phyloP scores from a whole-genome alignment of 176 grass and related monocot genomes.

The Paspalum vaginatum region DNA sequence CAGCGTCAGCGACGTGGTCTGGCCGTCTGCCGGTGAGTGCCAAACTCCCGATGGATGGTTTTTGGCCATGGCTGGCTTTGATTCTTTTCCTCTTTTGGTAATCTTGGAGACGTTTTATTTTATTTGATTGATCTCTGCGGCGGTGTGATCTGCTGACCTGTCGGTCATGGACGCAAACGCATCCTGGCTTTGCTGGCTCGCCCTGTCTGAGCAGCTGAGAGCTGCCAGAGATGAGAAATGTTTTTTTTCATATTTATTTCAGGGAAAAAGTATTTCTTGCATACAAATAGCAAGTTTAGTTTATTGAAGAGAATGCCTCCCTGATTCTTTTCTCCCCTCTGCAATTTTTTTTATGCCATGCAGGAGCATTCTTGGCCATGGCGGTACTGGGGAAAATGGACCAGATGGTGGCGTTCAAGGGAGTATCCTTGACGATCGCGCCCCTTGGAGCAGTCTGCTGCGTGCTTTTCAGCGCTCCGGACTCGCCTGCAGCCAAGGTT shows the following conservation, averaged over 20 bases:
- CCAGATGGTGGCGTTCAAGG: constrained; percentile 74
- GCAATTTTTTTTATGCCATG: constrained; percentile 4
- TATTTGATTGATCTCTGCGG: not conserved
- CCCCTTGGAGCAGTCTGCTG: constrained; percentile 85
- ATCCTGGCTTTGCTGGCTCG: not conserved
- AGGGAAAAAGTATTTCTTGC: not conserved
- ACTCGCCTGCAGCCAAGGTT: constrained; percentile 75
- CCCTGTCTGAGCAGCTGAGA: not conserved
- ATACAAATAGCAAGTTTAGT: not conserved
- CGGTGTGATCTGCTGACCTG: not conserved
- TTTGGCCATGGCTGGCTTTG: not conserved
- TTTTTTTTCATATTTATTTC: not conserved
- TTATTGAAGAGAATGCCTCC: not conserved
- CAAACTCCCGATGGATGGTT: too few species aligned
- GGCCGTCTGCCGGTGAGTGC: constrained; percentile 83
- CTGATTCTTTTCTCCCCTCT: not conserved
- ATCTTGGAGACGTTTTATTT: not conserved
- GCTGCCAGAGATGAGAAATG: not conserved
- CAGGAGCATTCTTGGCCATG: constrained; percentile 95
- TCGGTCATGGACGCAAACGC: not conserved
- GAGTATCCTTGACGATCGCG: constrained; percentile 74
- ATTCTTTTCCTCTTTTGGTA: not conserved
- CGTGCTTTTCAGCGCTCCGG: constrained; percentile 72
- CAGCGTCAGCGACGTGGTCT: constrained; percentile 81
- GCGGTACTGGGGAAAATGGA: constrained; percentile 76